These are phyloP conservation scores for Lodderomyces theae DNA, from an alignment of 1,139 yeast genomes.

Conservation along the genomic window DNA sequence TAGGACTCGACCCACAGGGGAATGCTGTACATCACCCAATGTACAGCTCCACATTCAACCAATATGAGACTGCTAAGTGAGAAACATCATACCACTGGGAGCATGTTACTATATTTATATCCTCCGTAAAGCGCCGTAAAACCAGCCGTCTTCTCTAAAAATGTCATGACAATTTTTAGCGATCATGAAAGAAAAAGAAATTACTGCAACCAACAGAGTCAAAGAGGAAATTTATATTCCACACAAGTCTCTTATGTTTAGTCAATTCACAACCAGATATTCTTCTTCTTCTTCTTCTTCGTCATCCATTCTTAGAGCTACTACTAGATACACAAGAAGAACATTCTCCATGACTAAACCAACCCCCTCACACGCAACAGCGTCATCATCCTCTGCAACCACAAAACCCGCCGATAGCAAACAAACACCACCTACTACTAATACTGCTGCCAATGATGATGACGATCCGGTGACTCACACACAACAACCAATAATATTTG, in stretches of 20 bases:
- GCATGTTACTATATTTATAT: too few species aligned
- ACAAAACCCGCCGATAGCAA: neutral
- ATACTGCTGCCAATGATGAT: neutral
- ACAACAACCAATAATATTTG: constrained; percentile 46
- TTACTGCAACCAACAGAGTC: neutral
- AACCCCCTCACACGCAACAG: constrained; percentile 6
- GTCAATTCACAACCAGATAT: neutral
- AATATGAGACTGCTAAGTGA: too few species aligned
- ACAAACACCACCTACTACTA: constrained; percentile 6
- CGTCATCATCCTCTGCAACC: constrained; percentile 3
- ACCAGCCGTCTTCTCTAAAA: too few species aligned
- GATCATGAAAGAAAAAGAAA: neutral
- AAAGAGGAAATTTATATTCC: too few species aligned
- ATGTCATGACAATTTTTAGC: too few species aligned
- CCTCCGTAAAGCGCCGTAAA: too few species aligned
- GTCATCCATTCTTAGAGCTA: neutral
- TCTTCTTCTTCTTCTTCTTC: neutral
- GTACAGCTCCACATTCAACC: too few species aligned
- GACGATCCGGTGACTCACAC: constrained; percentile 15
- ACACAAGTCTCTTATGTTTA: constrained; percentile 2
- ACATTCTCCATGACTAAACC: constrained; percentile 4
- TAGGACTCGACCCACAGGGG: too few species aligned
- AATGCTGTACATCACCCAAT: too few species aligned
- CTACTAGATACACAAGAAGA: constrained; percentile 2
- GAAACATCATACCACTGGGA: too few species aligned